A percentile compares a stretch with the other conserved stretches of the same genome.
Evolutionary conservation across 2,329 filamentous ascomycete species (phyloP).

Genomic region (Exserohilum rostratum): DNA sequence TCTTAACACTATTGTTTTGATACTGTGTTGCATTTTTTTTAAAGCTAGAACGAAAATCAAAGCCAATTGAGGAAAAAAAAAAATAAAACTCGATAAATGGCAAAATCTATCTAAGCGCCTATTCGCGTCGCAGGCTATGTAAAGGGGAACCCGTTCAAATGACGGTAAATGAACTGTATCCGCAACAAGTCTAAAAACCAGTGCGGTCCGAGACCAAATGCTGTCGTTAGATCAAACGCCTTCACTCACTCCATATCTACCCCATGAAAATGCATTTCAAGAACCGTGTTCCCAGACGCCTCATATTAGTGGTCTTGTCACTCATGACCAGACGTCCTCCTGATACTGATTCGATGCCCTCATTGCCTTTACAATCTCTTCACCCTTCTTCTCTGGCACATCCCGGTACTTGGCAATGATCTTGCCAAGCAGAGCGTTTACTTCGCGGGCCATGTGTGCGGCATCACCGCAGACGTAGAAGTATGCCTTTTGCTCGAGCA

Average conservation of each 20-base stretch:
- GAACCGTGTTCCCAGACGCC: conserved; percentile 2
- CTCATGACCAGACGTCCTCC: conserved; percentile 73
- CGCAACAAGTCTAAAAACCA: conserved; percentile 1
- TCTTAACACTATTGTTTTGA: conserved; percentile 3
- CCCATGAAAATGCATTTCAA: conserved; percentile 34
- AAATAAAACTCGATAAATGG: neutral
- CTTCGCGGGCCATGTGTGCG: conserved; percentile 93
- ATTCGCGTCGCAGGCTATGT: conserved; percentile 1
- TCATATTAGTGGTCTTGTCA: neutral
- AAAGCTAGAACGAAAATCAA: neutral
- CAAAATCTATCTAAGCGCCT: conserved; percentile 3
- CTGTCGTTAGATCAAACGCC: conserved; percentile 25
- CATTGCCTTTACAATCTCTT: conserved; percentile 98
- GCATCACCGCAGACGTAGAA: conserved; percentile 99
- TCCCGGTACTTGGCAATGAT: conserved; percentile 86
- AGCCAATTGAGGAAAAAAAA: conserved; percentile 14
- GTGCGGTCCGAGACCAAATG: neutral
- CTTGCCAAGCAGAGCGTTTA: conserved; percentile 83
- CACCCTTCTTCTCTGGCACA: conserved; percentile 82
- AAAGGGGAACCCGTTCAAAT: neutral
- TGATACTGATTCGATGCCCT: conserved; percentile 94
- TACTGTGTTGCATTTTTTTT: neutral
- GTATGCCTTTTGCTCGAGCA: conserved; percentile 85
- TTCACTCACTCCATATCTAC: conserved; percentile 32
- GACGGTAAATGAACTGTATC: conserved; percentile 3